These are phyloP conservation scores for Penicillium simplicissimum DNA, from an alignment of 495 filamentous ascomycete species.

Conservation along the genomic window DNA sequence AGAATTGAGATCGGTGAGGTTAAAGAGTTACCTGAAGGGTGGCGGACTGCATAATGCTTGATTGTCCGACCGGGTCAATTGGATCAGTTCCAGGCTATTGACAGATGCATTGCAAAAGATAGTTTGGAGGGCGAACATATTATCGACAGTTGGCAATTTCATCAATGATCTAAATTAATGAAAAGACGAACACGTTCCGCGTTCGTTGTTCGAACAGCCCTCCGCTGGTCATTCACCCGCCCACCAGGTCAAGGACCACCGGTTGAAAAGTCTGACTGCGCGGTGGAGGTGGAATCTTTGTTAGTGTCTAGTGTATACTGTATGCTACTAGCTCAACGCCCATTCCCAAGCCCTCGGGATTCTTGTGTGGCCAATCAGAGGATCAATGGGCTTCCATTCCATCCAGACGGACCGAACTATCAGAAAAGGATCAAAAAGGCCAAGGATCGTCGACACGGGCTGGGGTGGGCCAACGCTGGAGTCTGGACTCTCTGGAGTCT, in stretches of 20 bases:
- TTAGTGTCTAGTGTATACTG: too few relatives aligned
- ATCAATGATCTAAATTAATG: not conserved
- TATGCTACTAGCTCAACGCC: not conserved
- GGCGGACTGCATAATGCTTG: slow-evolving; percentile 3
- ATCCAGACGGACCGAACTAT: not conserved
- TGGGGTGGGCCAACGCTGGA: not conserved
- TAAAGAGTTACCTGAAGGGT: not conserved
- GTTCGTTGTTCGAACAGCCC: not conserved
- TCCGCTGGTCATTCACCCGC: not conserved
- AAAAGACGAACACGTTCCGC: not conserved
- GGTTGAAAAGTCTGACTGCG: not conserved
- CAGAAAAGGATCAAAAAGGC: slow-evolving; percentile 11
- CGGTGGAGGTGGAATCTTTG: not conserved
- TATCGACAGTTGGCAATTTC: too few relatives aligned
- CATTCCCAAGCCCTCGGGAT: not conserved
- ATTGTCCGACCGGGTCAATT: not conserved
- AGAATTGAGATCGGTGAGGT: not conserved
- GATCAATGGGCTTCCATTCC: not conserved
- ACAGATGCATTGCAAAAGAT: not conserved
- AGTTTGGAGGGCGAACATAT: too few relatives aligned
- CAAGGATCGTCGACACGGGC: slow-evolving; percentile 8
- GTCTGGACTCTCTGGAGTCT: too few relatives aligned
- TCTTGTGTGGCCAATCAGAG: slow-evolving; percentile 1
- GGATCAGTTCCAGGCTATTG: not conserved
- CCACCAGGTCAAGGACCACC: not conserved